Evolutionary conservation across 1,284 basidiomycete species (phyloP).

Genomic region (Athelia psychrophila): DNA sequence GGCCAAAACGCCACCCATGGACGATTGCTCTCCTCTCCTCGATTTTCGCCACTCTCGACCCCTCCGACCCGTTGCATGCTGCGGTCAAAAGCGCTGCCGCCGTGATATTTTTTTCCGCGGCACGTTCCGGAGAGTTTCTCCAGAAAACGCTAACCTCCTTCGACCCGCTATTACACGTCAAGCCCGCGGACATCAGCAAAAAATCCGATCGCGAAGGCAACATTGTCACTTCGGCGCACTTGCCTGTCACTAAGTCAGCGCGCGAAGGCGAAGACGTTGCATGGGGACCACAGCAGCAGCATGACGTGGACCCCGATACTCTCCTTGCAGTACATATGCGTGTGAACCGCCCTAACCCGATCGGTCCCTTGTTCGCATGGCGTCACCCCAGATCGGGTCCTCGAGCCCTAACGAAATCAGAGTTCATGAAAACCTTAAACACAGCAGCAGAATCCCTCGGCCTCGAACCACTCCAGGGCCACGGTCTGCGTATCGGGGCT

Average conservation of each 20-base stretch:
- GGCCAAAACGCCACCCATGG: constrained; percentile 19
- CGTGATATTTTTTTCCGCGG: constrained; percentile 26
- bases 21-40: constrained; percentile 14
- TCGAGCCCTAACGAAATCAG: background rate
- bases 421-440: background rate
- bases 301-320: constrained; percentile 21
- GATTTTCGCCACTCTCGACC: constrained; percentile 15
- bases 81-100: constrained; percentile 31
- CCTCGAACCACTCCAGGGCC: background rate
- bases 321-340: constrained; percentile 23
- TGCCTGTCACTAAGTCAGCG: constrained; percentile 28
- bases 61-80: constrained; percentile 20
- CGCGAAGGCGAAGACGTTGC: constrained; percentile 20
- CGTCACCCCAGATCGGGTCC: background rate
- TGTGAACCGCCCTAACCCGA: constrained; percentile 24
- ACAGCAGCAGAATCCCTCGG: background rate
- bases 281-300: constrained; percentile 22
- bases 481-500: background rate
- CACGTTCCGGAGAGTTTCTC: constrained; percentile 33
- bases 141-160: constrained; percentile 29
- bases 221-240: constrained; percentile 16
- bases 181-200: constrained; percentile 7
- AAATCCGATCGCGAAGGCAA: constrained; percentile 13
- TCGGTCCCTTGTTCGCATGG: constrained; percentile 25
- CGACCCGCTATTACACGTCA: constrained; percentile 20